phyloP scores from a whole-genome alignment of 495 filamentous ascomycete species.

The Aspergillus campestris region DNA sequence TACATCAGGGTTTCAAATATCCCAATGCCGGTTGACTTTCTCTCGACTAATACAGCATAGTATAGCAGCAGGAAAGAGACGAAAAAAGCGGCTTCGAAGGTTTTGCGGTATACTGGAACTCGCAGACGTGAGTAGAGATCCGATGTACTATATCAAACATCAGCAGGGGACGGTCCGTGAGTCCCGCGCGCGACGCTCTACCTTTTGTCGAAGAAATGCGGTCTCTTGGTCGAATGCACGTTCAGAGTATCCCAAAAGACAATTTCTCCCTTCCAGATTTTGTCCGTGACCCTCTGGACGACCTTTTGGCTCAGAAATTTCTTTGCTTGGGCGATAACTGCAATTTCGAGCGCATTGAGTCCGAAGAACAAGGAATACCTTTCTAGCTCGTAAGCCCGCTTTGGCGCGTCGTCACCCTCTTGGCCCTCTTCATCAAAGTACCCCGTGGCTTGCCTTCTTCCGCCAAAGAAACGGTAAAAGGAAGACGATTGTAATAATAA shows the following conservation, averaged over 20 bases:
- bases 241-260: slow-evolving; percentile 84
- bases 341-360: slow-evolving; percentile 84
- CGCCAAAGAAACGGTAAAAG: slow-evolving; percentile 15
- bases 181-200: slow-evolving; percentile 10
- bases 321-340: slow-evolving; percentile 80
- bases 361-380: slow-evolving; percentile 61
- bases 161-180: too few species aligned
- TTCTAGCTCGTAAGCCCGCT: slow-evolving; percentile 35
- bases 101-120: slow-evolving; percentile 87
- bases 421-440: slow-evolving; percentile 3
- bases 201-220: slow-evolving; percentile 70
- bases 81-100: slow-evolving; percentile 84
- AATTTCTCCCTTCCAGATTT: slow-evolving; percentile 87
- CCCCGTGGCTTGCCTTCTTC: slow-evolving; percentile 7
- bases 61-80: slow-evolving; percentile 72
- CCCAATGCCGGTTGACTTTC: slow-evolving; percentile 41
- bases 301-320: slow-evolving; percentile 79
- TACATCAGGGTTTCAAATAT: slow-evolving; percentile 46
- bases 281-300: slow-evolving; percentile 80
- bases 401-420: slow-evolving; percentile 4
- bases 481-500: slow-evolving; percentile 22
- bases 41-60: slow-evolving; percentile 69
- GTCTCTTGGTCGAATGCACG: slow-evolving; percentile 68
- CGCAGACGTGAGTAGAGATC: slow-evolving; percentile 79
- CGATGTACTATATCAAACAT: slow-evolving; percentile 38